Evolutionary conservation across 495 filamentous ascomycete species (phyloP), one percentile per base, ranked within the genome.

Genomic region (Penicillium nucicola): DNA sequence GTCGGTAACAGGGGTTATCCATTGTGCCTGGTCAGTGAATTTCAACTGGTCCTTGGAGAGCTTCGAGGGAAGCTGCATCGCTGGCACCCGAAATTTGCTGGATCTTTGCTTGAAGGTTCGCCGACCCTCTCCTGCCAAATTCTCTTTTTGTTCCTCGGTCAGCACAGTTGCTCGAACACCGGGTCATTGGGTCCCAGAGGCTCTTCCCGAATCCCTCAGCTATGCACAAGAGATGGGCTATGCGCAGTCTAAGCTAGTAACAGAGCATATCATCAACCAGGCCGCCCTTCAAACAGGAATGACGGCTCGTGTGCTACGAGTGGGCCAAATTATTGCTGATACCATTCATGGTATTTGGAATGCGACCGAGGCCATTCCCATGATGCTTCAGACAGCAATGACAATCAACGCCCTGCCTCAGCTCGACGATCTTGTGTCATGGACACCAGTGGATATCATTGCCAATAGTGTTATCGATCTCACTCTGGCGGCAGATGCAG

Each of bases 21-120:
- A 88, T 61, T 74, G 78, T n/a, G 85, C 84, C 31, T 89, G 85
- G 85, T 77, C 81, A 5, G 85, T 88, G 20, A 87, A 88, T 62
- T 89, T 88, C 74, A 84, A 80, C 50, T 68, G 82, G 56, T 69
- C 73, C 5, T 69, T 87, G 5, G 58, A 66, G n/a, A 81, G 76
- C 50, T 86, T 88, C 58, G 77, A 71, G 14, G 60, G 62, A 18
- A 74, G 80, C 32, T 81, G 80, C 54, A 76, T 88, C 50, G 66
- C 70, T 2, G 79, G 79, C 20, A 62, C 83, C 6, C 59, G 62
- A 0, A 75, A 84, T 49, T 75, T 88, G 11, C 62, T 88, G 52
- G 61, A 71, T 30, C 68, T 88, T 10, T 77, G 72, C n/a, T 66
- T 78, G 13, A 55, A 54, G 22, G 47, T 70, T 22, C 66, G 62